Conservation (phyloP, 2,329 filamentous ascomycete genomes). For the Scedosporium apiospermum region DNA sequence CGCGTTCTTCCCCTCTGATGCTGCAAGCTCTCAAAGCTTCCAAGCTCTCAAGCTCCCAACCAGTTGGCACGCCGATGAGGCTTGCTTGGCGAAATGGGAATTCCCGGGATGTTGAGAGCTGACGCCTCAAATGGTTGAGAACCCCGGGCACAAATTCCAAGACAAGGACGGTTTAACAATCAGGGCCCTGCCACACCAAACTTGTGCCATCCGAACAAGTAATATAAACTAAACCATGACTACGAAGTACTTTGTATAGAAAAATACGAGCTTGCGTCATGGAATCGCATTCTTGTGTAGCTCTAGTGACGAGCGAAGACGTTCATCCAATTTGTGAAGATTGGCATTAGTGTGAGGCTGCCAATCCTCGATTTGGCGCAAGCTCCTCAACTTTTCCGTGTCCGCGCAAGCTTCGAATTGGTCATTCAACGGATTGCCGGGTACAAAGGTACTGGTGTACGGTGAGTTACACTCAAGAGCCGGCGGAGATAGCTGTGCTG, state of each 20-base stretch:
- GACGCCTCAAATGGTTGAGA: constrained; percentile 4
- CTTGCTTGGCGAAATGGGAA: not conserved
- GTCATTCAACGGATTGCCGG: not conserved
- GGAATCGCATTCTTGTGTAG: not conserved
- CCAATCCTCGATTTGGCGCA: too few species aligned
- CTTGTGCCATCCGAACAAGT: too few species aligned
- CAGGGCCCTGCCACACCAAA: not conserved
- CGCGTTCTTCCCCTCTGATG: not conserved
- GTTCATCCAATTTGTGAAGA: not conserved
- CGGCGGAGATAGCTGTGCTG: not conserved
- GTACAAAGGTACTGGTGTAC: not conserved
- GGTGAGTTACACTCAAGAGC: not conserved
- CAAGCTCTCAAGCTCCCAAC: too few species aligned
- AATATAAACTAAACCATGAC: too few species aligned
- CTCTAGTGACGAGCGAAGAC: not conserved
- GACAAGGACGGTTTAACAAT: not conserved
- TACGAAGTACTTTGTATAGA: too few species aligned
- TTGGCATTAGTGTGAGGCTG: not conserved
- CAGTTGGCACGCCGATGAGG: not conserved
- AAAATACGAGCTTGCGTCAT: too few species aligned
- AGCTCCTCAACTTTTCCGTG: not conserved
- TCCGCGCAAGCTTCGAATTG: too few species aligned
- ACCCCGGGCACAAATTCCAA: not conserved
- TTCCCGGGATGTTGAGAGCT: constrained; percentile 3
- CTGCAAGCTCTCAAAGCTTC: too few species aligned